Percentiles rank a stretch among this genome's conserved stretches.
phyloP scores from a whole-genome alignment of 1,284 basidiomycete genomes.

The Bjerkandera adusta region DNA sequence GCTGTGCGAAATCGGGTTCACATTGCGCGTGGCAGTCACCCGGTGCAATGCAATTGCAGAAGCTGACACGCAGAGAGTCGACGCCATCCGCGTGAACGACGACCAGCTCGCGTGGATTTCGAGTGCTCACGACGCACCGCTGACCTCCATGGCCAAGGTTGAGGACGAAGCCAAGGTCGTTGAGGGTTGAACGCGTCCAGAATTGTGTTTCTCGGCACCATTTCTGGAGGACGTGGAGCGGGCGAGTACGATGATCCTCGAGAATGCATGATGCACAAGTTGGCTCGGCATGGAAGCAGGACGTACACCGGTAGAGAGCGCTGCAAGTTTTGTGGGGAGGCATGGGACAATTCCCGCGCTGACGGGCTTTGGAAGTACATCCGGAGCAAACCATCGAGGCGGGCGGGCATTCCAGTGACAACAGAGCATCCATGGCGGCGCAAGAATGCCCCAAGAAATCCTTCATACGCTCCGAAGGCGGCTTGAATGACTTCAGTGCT shows the following conservation, averaged over 20 bases:
- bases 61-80: background rate
- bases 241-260: background rate
- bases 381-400: no score
- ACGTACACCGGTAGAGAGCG: no score
- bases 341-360: no score
- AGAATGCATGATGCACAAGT: constrained; percentile 2
- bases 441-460: no score
- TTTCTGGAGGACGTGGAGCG: constrained; percentile 6
- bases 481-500: no score
- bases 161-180: constrained; percentile 4
- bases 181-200: background rate
- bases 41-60: constrained; percentile 6
- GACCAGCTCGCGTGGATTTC: background rate
- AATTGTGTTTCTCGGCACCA: background rate
- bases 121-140: background rate
- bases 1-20: constrained; percentile 1
- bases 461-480: no score
- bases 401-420: no score
- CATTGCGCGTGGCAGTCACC: background rate
- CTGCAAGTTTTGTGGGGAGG: no score
- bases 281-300: no score
- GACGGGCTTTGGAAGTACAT: no score
- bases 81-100: constrained; percentile 7
- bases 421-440: no score
- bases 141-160: constrained; percentile 11